Base-by-base conservation (phyloP, 2,329 filamentous ascomycete genomes). In the Blastomyces parvus region DNA sequence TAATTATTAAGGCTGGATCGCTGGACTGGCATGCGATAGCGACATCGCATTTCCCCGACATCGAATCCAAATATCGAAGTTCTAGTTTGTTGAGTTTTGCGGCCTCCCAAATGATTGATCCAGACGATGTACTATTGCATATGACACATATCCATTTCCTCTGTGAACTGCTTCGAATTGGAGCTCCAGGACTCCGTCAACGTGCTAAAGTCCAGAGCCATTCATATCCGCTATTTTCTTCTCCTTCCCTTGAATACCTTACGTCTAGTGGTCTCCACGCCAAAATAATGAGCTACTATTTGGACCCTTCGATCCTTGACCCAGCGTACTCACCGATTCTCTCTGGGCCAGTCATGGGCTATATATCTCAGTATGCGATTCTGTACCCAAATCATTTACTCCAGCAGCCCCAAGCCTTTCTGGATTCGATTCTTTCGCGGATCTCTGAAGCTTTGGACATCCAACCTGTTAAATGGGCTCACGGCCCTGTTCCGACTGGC, bases 131-230 rank as follows among this genome's bases (percentile, higher is more conserved):
- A 3, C 73, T 87, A 58, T 83, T 86, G 82, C 80, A 85, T 66
- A 81, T 84, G 74, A 83, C 81, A 5, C 73, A 85, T 52, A 75
- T 86, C 64, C 80, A 83, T 65, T 86, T 86, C 71, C 84, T 79
- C 69, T 77, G 79, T 25, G 78, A 82, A n/a, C 72, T 86, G 2
- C 74, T 86, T 38, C 74, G 75, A 40, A 77, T 78, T 2, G 74
- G 73, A 60, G 72, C 73, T 9, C 75, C 75, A 1, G 72, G 75
- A 60, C 68, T 77, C 42, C 61, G 46, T 33, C 64, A 63, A 42
- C 44, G 67, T 66, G 33, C 69, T 58, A 69, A 70, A 61, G 69
- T 67, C 55, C 68, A 68, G 61, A 67, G 72, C 38, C 70, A 73
- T 55, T 73, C 77, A 64, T 67, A 66, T 8, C 75, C 74, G 1